Conservation (phyloP, 1,284 basidiomycete genomes). For the Cystobasidiaceae sp. region DNA sequence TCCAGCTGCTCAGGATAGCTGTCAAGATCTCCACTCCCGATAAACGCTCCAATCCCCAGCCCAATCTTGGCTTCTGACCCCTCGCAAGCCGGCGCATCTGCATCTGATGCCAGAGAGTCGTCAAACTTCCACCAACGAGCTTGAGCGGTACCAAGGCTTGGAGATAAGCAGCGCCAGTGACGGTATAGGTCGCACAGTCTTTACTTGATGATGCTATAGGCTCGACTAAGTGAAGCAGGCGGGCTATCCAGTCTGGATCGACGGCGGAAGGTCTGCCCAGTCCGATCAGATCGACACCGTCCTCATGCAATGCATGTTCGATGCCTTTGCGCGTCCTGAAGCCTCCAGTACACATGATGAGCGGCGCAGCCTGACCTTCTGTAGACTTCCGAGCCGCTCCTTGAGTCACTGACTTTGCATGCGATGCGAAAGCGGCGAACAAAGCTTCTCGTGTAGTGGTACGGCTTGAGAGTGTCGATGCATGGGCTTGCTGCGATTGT, state of each 20-base stretch:
- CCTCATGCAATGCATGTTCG: slow-evolving; percentile 49
- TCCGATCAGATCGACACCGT: slow-evolving; percentile 63
- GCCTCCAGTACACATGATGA: slow-evolving; percentile 75
- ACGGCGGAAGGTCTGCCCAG: slow-evolving; percentile 65
- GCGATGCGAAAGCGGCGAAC: slow-evolving; percentile 46
- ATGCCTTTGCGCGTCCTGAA: slow-evolving; percentile 61
- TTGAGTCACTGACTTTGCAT: slow-evolving; percentile 38
- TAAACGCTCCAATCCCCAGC: too few species aligned
- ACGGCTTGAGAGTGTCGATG: slow-evolving; percentile 22
- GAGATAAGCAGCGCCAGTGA: slow-evolving; percentile 39
- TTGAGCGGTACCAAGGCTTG: slow-evolving; percentile 38
- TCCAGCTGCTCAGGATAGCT: too few species aligned
- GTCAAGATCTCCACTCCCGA: too few species aligned
- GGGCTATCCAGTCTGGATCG: slow-evolving; percentile 58
- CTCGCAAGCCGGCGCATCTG: slow-evolving; percentile 33
- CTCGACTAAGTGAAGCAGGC: slow-evolving; percentile 36
- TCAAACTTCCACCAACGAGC: slow-evolving; percentile 44
- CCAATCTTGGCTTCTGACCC: too few species aligned
- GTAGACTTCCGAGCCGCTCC: slow-evolving; percentile 15
- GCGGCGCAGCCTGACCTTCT: slow-evolving; percentile 49
- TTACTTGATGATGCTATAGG: background rate
- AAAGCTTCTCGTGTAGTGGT: slow-evolving; percentile 50
- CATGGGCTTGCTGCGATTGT: too few species aligned
- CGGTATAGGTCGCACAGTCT: slow-evolving; percentile 39
- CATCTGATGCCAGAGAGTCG: slow-evolving; percentile 39